Percentiles rank a stretch among this genome's conserved stretches.
Evolutionary conservation across 75 land plant species (phyloP).

Genomic region (Picea sitchensis): DNA sequence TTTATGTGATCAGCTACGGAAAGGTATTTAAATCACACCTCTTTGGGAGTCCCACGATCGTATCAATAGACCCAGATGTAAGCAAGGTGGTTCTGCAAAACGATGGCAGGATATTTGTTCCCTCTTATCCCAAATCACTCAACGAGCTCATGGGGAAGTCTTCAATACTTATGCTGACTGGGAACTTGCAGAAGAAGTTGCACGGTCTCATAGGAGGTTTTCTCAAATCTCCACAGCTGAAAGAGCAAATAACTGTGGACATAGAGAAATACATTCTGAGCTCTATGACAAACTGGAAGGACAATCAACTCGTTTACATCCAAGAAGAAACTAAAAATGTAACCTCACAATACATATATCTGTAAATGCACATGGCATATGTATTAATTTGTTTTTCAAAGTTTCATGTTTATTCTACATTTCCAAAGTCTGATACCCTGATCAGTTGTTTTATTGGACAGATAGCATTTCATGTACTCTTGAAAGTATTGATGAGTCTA

Average conservation of each 20-base stretch:
- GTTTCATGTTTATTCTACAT: not conserved
- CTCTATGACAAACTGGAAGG: constrained; percentile 38
- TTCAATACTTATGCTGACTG: constrained; percentile 45
- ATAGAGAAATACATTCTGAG: constrained; percentile 27
- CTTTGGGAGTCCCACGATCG: constrained; percentile 58
- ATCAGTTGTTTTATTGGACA: constrained; percentile 11
- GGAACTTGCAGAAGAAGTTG: constrained; percentile 44
- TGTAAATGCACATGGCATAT: not conserved
- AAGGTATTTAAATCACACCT: constrained; percentile 67
- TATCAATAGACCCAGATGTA: constrained; percentile 63
- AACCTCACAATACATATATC: not conserved
- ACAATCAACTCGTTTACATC: constrained; percentile 24
- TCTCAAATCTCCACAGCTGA: constrained; percentile 51
- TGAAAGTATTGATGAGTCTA: constrained; percentile 42
- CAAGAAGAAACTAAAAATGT: constrained; percentile 54
- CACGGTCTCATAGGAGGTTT: constrained; percentile 52
- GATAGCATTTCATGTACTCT: constrained; percentile 52
- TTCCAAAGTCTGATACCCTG: not conserved
- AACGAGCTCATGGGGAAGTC: constrained; percentile 50
- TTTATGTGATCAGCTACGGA: constrained; percentile 47
- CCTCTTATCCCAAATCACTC: constrained; percentile 62
- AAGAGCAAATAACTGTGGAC: constrained; percentile 33
- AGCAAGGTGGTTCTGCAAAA: constrained; percentile 48
- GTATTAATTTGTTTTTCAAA: not conserved
- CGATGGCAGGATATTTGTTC: constrained; percentile 52